Conservation (phyloP, 257 asterid genomes). For the Dorcoceras hygrometricum region DNA sequence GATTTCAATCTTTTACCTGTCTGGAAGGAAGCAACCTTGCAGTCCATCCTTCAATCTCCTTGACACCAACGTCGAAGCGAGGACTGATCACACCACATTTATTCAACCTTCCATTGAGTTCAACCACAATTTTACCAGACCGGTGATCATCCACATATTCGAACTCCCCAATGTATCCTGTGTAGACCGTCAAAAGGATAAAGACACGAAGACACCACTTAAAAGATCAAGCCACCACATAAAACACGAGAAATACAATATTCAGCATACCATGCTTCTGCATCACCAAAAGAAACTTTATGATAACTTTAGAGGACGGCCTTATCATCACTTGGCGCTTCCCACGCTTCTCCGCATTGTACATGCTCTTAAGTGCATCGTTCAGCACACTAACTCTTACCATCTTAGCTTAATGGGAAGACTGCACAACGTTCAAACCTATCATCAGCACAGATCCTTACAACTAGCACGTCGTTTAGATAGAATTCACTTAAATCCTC, state of each 20-base stretch:
- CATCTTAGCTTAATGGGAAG: neutral
- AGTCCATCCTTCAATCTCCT: slow-evolving; percentile 19
- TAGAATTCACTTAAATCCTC: neutral
- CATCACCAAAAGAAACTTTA: slow-evolving; percentile 24
- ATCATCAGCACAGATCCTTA: neutral
- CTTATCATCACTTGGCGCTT: slow-evolving; percentile 24
- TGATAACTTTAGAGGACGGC: slow-evolving; percentile 22
- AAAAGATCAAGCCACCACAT: neutral
- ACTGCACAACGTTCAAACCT: slow-evolving; percentile 3
- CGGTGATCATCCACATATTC: slow-evolving; percentile 21
- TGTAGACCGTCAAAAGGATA: neutral
- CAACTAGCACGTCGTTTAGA: neutral
- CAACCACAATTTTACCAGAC: slow-evolving; percentile 18
- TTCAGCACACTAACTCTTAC: slow-evolving; percentile 23
- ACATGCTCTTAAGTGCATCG: slow-evolving; percentile 22
- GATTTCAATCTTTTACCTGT: neutral
- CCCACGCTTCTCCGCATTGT: slow-evolving; percentile 21
- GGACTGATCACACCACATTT: slow-evolving; percentile 19
- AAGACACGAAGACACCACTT: neutral
- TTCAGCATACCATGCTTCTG: slow-evolving; percentile 16
- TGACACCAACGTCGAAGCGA: slow-evolving; percentile 14
- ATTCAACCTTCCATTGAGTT: slow-evolving; percentile 21
- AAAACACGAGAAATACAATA: neutral
- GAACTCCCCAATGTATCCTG: slow-evolving; percentile 24
- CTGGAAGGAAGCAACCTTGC: slow-evolving; percentile 21